These are phyloP conservation scores for Fusarium heterosporum DNA, from an alignment of 2,329 filamentous ascomycete genomes.

Conservation along the genomic window DNA sequence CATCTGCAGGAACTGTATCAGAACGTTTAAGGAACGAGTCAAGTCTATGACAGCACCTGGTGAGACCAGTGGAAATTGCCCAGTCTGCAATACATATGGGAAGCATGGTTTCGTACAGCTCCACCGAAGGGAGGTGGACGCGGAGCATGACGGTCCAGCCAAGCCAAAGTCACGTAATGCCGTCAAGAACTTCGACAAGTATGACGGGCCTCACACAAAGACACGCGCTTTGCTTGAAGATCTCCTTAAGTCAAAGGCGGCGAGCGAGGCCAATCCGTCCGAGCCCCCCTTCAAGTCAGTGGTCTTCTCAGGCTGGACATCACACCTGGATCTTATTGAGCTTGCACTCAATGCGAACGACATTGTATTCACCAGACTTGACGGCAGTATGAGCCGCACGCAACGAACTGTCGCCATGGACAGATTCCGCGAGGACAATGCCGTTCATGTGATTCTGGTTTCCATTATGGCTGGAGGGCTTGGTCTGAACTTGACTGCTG, in stretches of 20 bases:
- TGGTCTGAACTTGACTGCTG: constrained; percentile 89
- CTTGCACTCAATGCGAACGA: constrained; percentile 76
- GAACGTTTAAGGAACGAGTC: constrained; percentile 66
- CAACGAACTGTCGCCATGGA: constrained; percentile 82
- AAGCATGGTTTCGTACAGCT: constrained; percentile 76
- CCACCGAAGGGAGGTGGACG: constrained; percentile 68
- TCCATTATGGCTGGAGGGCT: constrained; percentile 93
- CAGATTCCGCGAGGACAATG: constrained; percentile 77
- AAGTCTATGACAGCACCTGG: constrained; percentile 53
- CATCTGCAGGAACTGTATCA: constrained; percentile 80
- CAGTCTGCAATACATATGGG: constrained; percentile 74
- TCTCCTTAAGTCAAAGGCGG: constrained; percentile 72
- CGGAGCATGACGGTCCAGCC: constrained; percentile 66
- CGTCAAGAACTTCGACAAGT: constrained; percentile 73
- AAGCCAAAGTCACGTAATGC: constrained; percentile 49
- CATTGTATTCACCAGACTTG: constrained; percentile 82
- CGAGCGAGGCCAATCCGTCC: constrained; percentile 69
- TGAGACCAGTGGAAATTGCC: constrained; percentile 67
- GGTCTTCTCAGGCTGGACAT: constrained; percentile 96
- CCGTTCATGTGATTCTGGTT: constrained; percentile 84
- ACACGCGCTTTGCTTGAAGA: constrained; percentile 84
- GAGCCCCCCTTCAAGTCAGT: constrained; percentile 90
- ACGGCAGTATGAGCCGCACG: constrained; percentile 85
- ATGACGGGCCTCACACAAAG: constrained; percentile 91
- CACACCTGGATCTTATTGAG: constrained; percentile 91